Percentiles rank a stretch among this genome's conserved stretches.
Conservation (phyloP, 2,329 filamentous ascomycete genomes). For the Colletotrichum australisinense region DNA sequence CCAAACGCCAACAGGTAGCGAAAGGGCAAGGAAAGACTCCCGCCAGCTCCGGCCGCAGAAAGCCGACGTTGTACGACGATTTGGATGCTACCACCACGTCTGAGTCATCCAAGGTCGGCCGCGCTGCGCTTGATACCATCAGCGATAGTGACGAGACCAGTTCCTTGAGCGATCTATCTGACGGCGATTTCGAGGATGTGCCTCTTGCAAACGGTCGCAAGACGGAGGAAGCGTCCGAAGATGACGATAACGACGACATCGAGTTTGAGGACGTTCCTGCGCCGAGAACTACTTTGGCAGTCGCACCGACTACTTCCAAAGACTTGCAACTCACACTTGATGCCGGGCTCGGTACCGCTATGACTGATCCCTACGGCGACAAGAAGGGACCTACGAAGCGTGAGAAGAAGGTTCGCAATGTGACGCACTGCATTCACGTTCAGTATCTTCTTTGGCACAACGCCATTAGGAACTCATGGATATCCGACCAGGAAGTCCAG, state of each 20-base stretch:
- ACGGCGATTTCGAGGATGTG: conserved; percentile 65
- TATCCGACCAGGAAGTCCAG: conserved; percentile 81
- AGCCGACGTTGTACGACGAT: conserved; percentile 70
- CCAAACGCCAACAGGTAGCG: conserved; percentile 36
- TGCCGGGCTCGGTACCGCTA: conserved; percentile 67
- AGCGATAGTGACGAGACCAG: conserved; percentile 58
- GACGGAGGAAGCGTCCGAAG: conserved; percentile 46
- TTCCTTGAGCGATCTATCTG: conserved; percentile 65
- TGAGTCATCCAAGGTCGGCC: conserved; percentile 54
- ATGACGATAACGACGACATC: conserved; percentile 71
- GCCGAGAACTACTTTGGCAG: conserved; percentile 50
- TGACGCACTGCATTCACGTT: conserved; percentile 90
- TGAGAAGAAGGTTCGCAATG: conserved; percentile 80
- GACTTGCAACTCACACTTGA: conserved; percentile 81
- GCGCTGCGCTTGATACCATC: conserved; percentile 55
- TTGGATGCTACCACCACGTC: conserved; percentile 63
- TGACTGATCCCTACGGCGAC: conserved; percentile 69
- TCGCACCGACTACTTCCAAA: conserved; percentile 64
- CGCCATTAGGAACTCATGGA: conserved; percentile 83
- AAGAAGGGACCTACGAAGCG: conserved; percentile 91
- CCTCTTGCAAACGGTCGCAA: conserved; percentile 55
- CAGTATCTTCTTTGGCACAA: conserved; percentile 92
- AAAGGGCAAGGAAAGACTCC: conserved; percentile 18
- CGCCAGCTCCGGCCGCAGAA: conserved; percentile 51
- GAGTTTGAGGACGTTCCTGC: conserved; percentile 69